A percentile compares a stretch with the other conserved stretches of the same genome.
Evolutionary conservation across 441 rosid genomes (phyloP).

Genomic region (Erysimum pusillum): DNA sequence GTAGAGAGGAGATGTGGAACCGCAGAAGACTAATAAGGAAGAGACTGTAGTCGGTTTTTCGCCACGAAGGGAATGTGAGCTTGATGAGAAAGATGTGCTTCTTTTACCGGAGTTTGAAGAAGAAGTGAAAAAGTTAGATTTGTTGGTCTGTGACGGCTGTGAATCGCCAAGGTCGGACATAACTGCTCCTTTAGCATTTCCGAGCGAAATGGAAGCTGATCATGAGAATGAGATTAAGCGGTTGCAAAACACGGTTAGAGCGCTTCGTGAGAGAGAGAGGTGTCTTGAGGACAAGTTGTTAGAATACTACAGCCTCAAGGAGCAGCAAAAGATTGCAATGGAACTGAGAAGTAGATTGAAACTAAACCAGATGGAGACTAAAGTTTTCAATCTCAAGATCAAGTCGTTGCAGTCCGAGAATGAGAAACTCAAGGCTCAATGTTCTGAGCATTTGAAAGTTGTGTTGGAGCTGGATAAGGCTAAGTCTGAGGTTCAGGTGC

Average conservation of each 20-base stretch:
- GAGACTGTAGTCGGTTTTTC: conserved; percentile 47
- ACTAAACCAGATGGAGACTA: conserved; percentile 75
- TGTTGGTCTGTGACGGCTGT: conserved; percentile 8
- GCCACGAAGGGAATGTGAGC: conserved; percentile 48
- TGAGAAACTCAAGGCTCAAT: conserved; percentile 65
- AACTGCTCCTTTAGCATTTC: conserved; percentile 53
- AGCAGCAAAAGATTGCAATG: conserved; percentile 70
- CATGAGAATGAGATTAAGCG: conserved; percentile 69
- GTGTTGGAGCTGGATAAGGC: conserved; percentile 68
- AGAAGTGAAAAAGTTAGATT: conserved; percentile 56
- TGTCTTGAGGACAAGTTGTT: conserved; percentile 76
- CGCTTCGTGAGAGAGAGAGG: conserved; percentile 76
- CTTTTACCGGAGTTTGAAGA: conserved; percentile 69
- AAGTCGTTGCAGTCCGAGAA: conserved; percentile 78
- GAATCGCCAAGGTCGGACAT: conserved; percentile 52
- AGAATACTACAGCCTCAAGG: conserved; percentile 90
- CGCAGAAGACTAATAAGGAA: conserved; percentile 27
- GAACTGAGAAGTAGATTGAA: conserved; percentile 86
- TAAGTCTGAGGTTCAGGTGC: conserved; percentile 59
- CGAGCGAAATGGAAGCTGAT: conserved; percentile 53
- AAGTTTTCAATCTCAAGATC: conserved; percentile 71
- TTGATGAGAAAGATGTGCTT: conserved; percentile 55
- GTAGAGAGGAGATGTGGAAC: conserved; percentile 51
- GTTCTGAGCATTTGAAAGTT: conserved; percentile 59
- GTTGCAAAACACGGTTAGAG: conserved; percentile 62